Evolutionary conservation across 345 rosid genomes (phyloP), one percentile per base, ranked within the genome.

Genomic region (Ceriops tagal): DNA sequence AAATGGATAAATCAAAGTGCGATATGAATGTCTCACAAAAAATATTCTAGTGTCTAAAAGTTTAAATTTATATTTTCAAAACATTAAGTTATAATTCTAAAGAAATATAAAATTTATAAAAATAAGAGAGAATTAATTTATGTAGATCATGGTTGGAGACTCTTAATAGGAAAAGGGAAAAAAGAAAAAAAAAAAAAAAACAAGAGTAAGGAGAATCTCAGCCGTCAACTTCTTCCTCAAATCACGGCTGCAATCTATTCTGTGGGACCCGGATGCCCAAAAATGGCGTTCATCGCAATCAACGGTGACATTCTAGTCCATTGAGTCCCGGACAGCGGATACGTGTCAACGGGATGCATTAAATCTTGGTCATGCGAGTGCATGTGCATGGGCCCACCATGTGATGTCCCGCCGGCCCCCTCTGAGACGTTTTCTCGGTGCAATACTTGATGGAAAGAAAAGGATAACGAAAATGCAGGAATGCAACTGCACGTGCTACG

Each of bases 361-460:
- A 27, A 60, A 22, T 64, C 47, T 58, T n/a, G 58, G 22, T 77
- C 95, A 91, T 83, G 92, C 88, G 96, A 77, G 43, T 61, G 84
- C 90, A 84, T 87, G 89, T 88, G 87, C 82, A 0, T 67, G 83
- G 78, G 62, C 81, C 90, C 85, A 72, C 89, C 85, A 86, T 77
- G 87, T 85, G 87, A 52, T 59, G 32, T 34, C 9, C 37, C 37
- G 9, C 37, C 37, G 9, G 37, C 37, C 37, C 37, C 1, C 37
- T 7, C 9, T 7, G 10, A 34, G 37, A 7, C 37, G 8, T 34
- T 34, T 35, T 27, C 11, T 47, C 19, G 2, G 18, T 7, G 46
- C 11, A 52, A 1, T 7, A 28, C 71, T 4, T 31, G 55, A 9
- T 37, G 35, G 35, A 4, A 28, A 30, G 35, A 1, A 28, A 13